These are phyloP conservation scores for Astrephomene gubernaculifera DNA, from an alignment of 139 green algal species.

Conservation along the genomic window DNA sequence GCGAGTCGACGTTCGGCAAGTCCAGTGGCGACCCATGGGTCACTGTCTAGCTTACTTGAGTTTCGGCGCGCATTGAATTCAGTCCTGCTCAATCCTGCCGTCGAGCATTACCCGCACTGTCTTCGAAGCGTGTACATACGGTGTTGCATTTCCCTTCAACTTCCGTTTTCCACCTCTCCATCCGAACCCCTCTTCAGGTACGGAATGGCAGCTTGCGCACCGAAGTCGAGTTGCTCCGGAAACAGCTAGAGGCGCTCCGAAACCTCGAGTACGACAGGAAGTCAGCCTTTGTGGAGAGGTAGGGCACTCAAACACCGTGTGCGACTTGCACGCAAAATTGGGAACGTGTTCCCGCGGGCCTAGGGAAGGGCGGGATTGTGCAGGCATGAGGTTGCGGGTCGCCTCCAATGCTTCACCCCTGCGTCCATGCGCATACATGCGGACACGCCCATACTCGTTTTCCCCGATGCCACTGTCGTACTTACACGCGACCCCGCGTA, in stretches of 20 bases:
- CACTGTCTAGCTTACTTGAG: neutral
- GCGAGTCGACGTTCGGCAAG: neutral
- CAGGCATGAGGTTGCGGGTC: neutral
- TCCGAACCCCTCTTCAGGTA: neutral
- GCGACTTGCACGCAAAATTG: neutral
- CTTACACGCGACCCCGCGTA: neutral
- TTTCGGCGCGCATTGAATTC: neutral
- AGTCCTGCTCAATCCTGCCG: neutral
- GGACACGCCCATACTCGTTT: too few relatives aligned
- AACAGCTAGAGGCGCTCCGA: neutral
- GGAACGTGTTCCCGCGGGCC: neutral
- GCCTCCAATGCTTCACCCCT: neutral
- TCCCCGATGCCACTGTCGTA: neutral
- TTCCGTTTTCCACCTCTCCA: neutral
- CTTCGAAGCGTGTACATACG: neutral
- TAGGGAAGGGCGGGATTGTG: neutral
- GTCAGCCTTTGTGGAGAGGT: constrained; percentile 7
- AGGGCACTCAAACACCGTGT: neutral
- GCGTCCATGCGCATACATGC: neutral
- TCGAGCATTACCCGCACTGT: neutral
- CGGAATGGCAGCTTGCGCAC: constrained; percentile 5
- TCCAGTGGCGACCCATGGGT: neutral
- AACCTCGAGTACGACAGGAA: constrained; percentile 7
- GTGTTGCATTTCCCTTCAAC: neutral
- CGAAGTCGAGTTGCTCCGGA: constrained; percentile 1